Percentiles rank a stretch among this genome's conserved stretches.
phyloP scores from a whole-genome alignment of 352 stramenopile genomes.

The Pythium dissimile region DNA sequence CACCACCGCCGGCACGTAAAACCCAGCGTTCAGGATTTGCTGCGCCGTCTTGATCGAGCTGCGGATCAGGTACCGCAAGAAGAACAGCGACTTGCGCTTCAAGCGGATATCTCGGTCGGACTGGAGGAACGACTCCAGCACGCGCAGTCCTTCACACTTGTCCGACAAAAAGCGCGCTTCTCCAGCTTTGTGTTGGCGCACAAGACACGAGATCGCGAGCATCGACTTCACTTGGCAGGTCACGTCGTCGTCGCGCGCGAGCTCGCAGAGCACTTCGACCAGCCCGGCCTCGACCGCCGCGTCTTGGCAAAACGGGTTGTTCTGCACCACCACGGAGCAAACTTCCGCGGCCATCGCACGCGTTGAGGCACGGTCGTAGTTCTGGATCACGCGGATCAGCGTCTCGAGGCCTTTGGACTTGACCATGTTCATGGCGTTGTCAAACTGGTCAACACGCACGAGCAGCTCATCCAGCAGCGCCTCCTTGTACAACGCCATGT shows the following conservation, averaged over 20 bases:
- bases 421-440: slow-evolving; percentile 86
- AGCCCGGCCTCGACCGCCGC: slow-evolving; percentile 55
- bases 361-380: slow-evolving; percentile 44
- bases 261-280: slow-evolving; percentile 61
- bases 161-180: slow-evolving; percentile 59
- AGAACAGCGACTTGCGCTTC: slow-evolving; percentile 82
- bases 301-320: slow-evolving; percentile 83
- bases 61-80: slow-evolving; percentile 76
- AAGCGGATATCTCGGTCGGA: slow-evolving; percentile 55
- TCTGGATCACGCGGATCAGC: slow-evolving; percentile 56
- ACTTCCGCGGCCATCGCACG: slow-evolving; percentile 74
- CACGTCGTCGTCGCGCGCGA: slow-evolving; percentile 50
- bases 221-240: slow-evolving; percentile 76
- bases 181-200: slow-evolving; percentile 62
- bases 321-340: slow-evolving; percentile 79
- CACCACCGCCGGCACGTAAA: slow-evolving; percentile 44
- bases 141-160: slow-evolving; percentile 48
- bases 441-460: slow-evolving; percentile 83
- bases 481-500: slow-evolving; percentile 81
- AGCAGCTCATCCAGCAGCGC: slow-evolving; percentile 79
- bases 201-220: slow-evolving; percentile 79
- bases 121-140: slow-evolving; percentile 56
- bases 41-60: slow-evolving; percentile 52
- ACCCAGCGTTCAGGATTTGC: slow-evolving; percentile 34
- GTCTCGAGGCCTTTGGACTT: slow-evolving; percentile 75